Percentiles rank a stretch among this genome's conserved stretches.
Evolutionary conservation across 164 flowering plant genomes (phyloP).

Genomic region (Stephania yunnanensis): DNA sequence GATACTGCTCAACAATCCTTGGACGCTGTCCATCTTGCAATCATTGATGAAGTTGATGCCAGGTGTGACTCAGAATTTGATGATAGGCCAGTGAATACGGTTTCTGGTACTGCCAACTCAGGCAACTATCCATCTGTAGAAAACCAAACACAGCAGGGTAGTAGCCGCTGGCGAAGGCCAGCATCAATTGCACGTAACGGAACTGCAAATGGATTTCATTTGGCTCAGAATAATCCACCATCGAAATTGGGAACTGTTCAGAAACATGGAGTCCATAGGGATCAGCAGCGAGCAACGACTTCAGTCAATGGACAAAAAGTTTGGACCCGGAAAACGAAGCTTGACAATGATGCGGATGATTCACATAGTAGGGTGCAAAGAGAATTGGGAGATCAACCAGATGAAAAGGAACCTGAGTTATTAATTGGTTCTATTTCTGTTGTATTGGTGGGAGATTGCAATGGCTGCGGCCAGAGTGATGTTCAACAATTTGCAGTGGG

Average conservation of each 20-base stretch:
- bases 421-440: conserved; percentile 81
- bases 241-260: conserved; percentile 30
- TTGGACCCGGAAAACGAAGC: conserved; percentile 62
- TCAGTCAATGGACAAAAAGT: conserved; percentile 36
- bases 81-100: conserved; percentile 13
- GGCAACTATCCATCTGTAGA: conserved; percentile 25
- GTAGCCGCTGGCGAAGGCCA: conserved; percentile 33
- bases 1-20: conserved; percentile 14
- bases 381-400: conserved; percentile 21
- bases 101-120: conserved; percentile 14
- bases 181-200: conserved; percentile 31
- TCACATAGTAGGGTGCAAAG: conserved; percentile 17
- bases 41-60: conserved; percentile 21
- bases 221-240: conserved; percentile 26
- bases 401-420: conserved; percentile 39
- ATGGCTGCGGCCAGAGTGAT: conserved; percentile 12
- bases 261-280: conserved; percentile 35
- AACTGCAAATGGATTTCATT: conserved; percentile 36
- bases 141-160: conserved; percentile 20
- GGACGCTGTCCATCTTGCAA: conserved; percentile 19
- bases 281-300: conserved; percentile 28
- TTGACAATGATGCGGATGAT: conserved; percentile 25
- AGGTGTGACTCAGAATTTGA: conserved; percentile 10
- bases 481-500: conserved; percentile 23
- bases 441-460: conserved; percentile 34